Percentiles rank a stretch among this genome's conserved stretches.
These are phyloP conservation scores for grape (Vitis vinifera) DNA, from an alignment of 164 flowering plant species.

Conservation along the genomic window DNA sequence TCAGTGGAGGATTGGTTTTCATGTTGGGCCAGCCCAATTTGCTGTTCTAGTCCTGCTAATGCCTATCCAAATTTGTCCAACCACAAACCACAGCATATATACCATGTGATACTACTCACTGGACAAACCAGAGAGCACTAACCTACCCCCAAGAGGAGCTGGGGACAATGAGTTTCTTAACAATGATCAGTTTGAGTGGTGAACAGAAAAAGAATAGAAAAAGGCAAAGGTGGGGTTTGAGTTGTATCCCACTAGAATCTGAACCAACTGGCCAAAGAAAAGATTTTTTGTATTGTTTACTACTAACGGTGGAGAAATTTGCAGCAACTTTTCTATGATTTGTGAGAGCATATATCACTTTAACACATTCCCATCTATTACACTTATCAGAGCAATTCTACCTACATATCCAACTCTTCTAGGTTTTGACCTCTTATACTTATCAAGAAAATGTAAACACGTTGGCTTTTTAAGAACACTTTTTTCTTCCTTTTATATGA, in stretches of 20 bases:
- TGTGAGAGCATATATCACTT: slow-evolving; percentile 13
- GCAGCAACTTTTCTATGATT: neutral
- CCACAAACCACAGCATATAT: no score
- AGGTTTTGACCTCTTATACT: slow-evolving; percentile 9
- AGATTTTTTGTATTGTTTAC: neutral
- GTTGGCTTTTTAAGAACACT: no score
- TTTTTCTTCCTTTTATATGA: no score
- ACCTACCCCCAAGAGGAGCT: no score
- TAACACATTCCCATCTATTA: neutral
- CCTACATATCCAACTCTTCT: slow-evolving; percentile 8
- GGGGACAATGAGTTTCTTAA: neutral
- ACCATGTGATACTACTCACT: no score
- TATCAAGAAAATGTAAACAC: no score
- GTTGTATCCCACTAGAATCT: slow-evolving; percentile 18
- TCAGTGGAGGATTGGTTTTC: no score
- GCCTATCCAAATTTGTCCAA: no score
- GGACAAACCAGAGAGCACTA: no score
- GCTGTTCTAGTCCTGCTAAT: no score
- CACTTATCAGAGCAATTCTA: slow-evolving; percentile 4
- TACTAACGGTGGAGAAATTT: slow-evolving; percentile 4
- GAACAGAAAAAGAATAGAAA: slow-evolving; percentile 1
- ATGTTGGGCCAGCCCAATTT: no score
- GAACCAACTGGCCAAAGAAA: neutral
- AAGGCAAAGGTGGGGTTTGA: slow-evolving; percentile 13
- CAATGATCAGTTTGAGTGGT: neutral